Base-by-base conservation (phyloP, 345 rosid species). In the Microcos paniculata region DNA sequence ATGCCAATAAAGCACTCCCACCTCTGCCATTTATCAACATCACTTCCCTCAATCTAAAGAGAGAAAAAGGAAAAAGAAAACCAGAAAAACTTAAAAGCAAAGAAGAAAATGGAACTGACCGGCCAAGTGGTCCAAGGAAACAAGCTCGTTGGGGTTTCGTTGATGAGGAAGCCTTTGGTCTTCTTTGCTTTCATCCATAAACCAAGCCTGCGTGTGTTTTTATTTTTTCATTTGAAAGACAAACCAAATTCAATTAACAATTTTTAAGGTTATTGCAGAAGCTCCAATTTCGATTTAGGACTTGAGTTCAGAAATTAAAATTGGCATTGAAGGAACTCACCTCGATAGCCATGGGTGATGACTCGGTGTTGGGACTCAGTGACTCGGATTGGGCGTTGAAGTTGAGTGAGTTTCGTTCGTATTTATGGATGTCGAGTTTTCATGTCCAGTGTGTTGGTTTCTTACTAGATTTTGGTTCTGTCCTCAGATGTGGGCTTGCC, bases 1-100 rank as follows among this genome's bases (percentile, higher is more conserved):
- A 31, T 85, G 82, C 98, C 98, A 94, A 77, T 85, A 89, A 57
- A 94, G 63, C 64, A 92, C 91, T 70, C 98, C 98, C 72, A 90
- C 70, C 43, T 87, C 97, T 92, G 85, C 83, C 72, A 51, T 8
- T 64, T 69, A 6, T 43, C 14, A 62, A 33, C n/a, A 46, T 21
- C 59, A 33, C 13, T 6, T 45, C 35, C n/a, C 11, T 74, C 33
- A 62, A 26, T 16, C 31, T n/a, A 63, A 21, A 62, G 21, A 7
- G 3, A 16, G 26, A 38, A 71, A 33, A 4, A 4, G 23, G 2
- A 43, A 33, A 8, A 24, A n/a, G 28, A 57, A 40, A 46, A 40
- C 35, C 67, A 43, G 59, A 42, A 51, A 51, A 73, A 16, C 11
- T 3, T 21, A 46, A 67, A 9, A 16, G 13, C 14, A 62, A n/a